Base-by-base conservation (phyloP, 2,329 filamentous ascomycete species). In the Penicillium polonicum region DNA sequence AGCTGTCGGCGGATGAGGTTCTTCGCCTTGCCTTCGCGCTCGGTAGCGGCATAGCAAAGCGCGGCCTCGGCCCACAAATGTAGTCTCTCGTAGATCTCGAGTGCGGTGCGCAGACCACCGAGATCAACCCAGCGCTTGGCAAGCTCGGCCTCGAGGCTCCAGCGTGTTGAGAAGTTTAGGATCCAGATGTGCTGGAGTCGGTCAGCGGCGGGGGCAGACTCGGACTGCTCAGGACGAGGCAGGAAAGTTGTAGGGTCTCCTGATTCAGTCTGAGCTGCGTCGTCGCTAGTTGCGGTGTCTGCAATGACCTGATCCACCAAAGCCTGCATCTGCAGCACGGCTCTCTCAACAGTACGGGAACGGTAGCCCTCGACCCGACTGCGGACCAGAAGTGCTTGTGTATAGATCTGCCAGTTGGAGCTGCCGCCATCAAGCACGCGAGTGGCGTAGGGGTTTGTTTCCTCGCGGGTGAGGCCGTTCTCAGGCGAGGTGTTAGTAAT, bases 391-490 rank as follows among this genome's bases (percentile, higher is more conserved):
- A 99, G 80, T 0, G 92, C 94, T 71, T 97, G 92, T 0, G 94
- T 97, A 72, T 97, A 97, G 35, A 97, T 88, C 73, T 97, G 94
- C 94, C 94, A 99, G 74, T 97, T 99, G 0, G 91, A 93, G 45
- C 89, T 89, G 65, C 93, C 92, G 60, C 94, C 92, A 9, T 89
- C 85, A 1, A 99, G 82, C 0, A 97, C 94, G 41, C 94, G 86
- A 2, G 88, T 88, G 0, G 94, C 94, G 71, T 93, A 99, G 0
- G 94, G 94, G 1, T 96, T 76, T 5, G 96, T 93, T 71, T 97
- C 91, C 75, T 97, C 92, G n/a, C 92, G 84, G 0, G 92, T 97
- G 0, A 99, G 80, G 0, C 90, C 88, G 71, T 97, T 89, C 1
- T 86, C 82, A 0, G 94, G 92, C 0, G 92, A 88, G 0, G 90